Conservation (phyloP, 306 rosid species). For the Styphnolobium japonicum region DNA sequence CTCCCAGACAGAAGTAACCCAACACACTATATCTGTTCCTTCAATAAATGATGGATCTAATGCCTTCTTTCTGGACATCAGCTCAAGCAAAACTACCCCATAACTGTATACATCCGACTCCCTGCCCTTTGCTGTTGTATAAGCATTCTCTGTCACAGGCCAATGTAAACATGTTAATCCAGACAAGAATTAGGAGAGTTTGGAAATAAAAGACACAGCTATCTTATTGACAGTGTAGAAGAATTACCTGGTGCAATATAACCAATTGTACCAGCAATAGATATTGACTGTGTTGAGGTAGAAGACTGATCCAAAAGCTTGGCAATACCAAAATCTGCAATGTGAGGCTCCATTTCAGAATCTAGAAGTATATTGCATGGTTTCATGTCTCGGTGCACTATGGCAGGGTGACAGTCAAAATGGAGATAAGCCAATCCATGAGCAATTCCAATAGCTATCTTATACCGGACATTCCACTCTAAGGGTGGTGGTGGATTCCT, state of each 20-base stretch:
- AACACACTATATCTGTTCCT: conserved; percentile 44
- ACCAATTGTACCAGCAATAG: conserved; percentile 63
- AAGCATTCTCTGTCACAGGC: conserved; percentile 61
- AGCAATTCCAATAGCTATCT: conserved; percentile 69
- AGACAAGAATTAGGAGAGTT: background rate
- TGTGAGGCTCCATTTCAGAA: conserved; percentile 73
- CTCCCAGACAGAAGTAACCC: conserved; percentile 51
- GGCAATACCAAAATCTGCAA: conserved; percentile 78
- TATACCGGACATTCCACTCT: conserved; percentile 58
- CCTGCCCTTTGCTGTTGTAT: conserved; percentile 34
- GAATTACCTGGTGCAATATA: conserved; percentile 76
- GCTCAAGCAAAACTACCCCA: conserved; percentile 75
- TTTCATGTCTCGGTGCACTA: conserved; percentile 81
- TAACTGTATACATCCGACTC: conserved; percentile 74
- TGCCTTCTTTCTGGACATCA: conserved; percentile 68
- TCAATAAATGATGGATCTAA: conserved; percentile 54
- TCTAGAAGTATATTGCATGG: conserved; percentile 74
- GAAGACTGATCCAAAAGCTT: conserved; percentile 65
- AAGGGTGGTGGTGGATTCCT: conserved; percentile 42
- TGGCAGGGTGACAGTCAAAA: conserved; percentile 66
- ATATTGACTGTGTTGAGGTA: conserved; percentile 30
- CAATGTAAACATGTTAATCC: conserved; percentile 10
- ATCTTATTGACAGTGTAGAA: background rate
- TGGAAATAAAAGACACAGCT: background rate
- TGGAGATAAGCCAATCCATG: conserved; percentile 77